Evolutionary conservation across 2,329 filamentous ascomycete species (phyloP), one percentile per base, ranked within the genome.

Genomic region (Venturia aucupariae): DNA sequence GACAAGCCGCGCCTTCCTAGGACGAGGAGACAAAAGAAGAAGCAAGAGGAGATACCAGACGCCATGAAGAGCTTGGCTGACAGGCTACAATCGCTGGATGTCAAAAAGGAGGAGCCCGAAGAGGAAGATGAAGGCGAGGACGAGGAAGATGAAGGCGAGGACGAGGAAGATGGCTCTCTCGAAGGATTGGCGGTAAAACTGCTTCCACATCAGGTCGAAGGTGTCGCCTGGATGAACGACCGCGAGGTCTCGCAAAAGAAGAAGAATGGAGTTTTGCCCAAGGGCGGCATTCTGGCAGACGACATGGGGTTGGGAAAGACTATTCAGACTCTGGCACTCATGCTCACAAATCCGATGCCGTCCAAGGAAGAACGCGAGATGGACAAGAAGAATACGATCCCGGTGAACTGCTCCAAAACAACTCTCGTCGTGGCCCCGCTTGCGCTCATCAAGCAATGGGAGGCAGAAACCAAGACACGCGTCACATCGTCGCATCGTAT

Each of bases 271-370:
- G 81, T 85, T 0, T 83, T 95, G 11, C 92, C 93, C 38, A 94
- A 95, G 70, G 94, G 94, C 42, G 94, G 94, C 22, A 96, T 99
- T 67, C 82, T 99, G 42, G 94, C 94, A 22, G 94, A 99, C 71
- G 94, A 99, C 73, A 95, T 97, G 93, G 93, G 93, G 68, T 80
- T 97, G 17, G 94, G 94, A 65, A 99, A 99, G 80, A 99, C 94
- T 0, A 84, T 99, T 17, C 94, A 99, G 76, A 91, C 92, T 0
- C 90, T 99, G 65, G 87, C 93, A 1, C 81, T 97, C 39, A 89
- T 99, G 51, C 81, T 99, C 44, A 89, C 83, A 64, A 96, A 97
- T 71, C 84, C 86, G 22, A 90, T 89, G 32, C 81, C 84, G 19
- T 79, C 81, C 5, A 79, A 83, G 44, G 80, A 79, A 54, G 65